Percentiles rank a stretch among this genome's conserved stretches.
phyloP scores from a whole-genome alignment of 2,329 filamentous ascomycete species.

The Aspergillus aculeatus region DNA sequence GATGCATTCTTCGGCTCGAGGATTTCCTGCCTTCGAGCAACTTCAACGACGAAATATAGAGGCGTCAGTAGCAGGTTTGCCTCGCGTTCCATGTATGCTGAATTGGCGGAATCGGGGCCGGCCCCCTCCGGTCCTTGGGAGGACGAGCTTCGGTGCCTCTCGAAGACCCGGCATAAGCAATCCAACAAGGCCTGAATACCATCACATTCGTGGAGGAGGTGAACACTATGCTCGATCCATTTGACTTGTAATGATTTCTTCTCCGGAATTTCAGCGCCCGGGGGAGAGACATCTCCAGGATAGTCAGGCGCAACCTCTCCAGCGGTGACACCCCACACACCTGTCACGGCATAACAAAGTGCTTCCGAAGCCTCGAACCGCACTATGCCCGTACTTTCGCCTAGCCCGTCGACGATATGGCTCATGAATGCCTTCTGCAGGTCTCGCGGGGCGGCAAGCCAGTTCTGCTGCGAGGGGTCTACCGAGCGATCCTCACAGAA shows the following conservation, averaged over 20 bases:
- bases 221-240: conserved; percentile 47
- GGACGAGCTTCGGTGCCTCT: conserved; percentile 32
- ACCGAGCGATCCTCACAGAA: conserved; percentile 42
- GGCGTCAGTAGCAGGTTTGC: conserved; percentile 44
- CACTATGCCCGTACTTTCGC: conserved; percentile 38
- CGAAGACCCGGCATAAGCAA: conserved; percentile 41
- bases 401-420: conserved; percentile 37
- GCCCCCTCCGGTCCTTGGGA: conserved; percentile 25
- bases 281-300: conserved; percentile 33
- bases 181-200: conserved; percentile 38
- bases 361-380: conserved; percentile 49
- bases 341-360: conserved; percentile 59
- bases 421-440: conserved; percentile 44
- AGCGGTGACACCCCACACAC: conserved; percentile 69
- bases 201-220: conserved; percentile 37
- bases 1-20: conserved; percentile 24
- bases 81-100: conserved; percentile 40
- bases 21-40: conserved; percentile 38
- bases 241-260: conserved; percentile 49
- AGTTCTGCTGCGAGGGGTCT: conserved; percentile 49
- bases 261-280: conserved; percentile 43
- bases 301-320: conserved; percentile 41
- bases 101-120: conserved; percentile 32
- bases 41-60: conserved; percentile 45
- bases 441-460: conserved; percentile 64